Base-by-base conservation (phyloP, 306 rosid genomes). In the Medicago ruthenica region DNA sequence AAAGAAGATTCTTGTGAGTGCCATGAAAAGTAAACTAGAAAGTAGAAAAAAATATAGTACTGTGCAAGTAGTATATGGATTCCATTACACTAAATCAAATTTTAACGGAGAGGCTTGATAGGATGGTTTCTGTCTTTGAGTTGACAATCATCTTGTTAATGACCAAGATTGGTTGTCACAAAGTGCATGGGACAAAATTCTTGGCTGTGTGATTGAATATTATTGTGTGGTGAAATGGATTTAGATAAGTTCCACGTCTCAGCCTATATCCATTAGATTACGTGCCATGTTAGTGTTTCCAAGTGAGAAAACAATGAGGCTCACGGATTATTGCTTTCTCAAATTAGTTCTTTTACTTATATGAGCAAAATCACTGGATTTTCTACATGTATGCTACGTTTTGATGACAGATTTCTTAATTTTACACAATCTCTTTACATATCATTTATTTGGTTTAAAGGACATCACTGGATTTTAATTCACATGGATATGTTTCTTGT, bases 191-290 rank as follows among this genome's bases (percentile, higher is more conserved):
- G 77, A 62, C 77, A 64, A 5, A 10, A 37, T 76, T 76, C 31
- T 62, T 78, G 70, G 34, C 13, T 36, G 20, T 48, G 51, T 41
- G 54, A 62, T 70, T 70, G 58, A 27, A 24, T 45, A 18, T 24
- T 45, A 15, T 68, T 51, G 63, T 73, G 61, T 22, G 45, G 50
- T 59, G 45, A 55, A 9, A 20, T 65, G 51, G 39, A 9, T 47
- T 66, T 42, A 39, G 27, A 66, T 67, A 17, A 67, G 39, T 77
- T 76, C 9, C 64, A 76, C 75, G 78, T 63, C 40, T 71, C 70
- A 6, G 5, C 59, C 34, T 60, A 27, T n/a, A 53, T 45, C 14
- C 51, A 71, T 51, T 31, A 62, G 74, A 57, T 77, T 72, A 22
- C 72, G 60, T 58, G 40, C 63, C 71, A 55, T 18, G 31, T 20